Evolutionary conservation across 345 rosid species (phyloP), one percentile per base, ranked within the genome.

Genomic region (Lenwebbia sp.): DNA sequence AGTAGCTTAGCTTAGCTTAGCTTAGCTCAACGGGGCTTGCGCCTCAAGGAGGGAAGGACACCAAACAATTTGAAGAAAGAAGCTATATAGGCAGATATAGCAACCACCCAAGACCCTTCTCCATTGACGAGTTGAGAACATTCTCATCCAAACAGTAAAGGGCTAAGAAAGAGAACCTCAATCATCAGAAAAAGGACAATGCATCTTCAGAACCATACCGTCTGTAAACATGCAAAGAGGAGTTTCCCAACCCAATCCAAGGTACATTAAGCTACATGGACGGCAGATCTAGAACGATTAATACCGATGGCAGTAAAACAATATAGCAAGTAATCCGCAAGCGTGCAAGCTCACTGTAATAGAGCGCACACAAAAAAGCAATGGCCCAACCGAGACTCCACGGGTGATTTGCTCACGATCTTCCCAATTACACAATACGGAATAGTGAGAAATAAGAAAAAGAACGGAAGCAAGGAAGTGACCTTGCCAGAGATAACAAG

Each of bases 401-500:
- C 10, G 25, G 44, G 13, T 9, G 44, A 65, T 33, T 33, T 65
- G 78, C 78, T 33, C 44, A 3, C 53, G 83, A 44, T 25, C 54
- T n/a, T 81, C 51, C 83, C 33, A 47, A 47, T n/a, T 82, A 30
- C 41, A 82, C 13, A 52, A 82, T 15, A 82, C 33, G 26, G 51
- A 60, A 60, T 4, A 30, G 21, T 3, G 82, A 62, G 30, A 85
- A 41, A 47, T 70, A 2, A 83, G 83, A 30, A 58, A 85, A 40
- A 40, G 28, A 50, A 25, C 84, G 53, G 25, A 47, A 41, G 13
- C 30, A 84, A 55, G 17, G 85, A 37, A 87, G 56, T 40, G 86
- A 93, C 97, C 97, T 95, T 93, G 13, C 93, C 94, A 86, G 92
- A 91, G 85, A 95, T 94, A 82, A 93, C 86, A 85, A 95, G 91